Percentiles rank a stretch among this genome's conserved stretches.
These are phyloP conservation scores for Ogataea hybrid DNA, from an alignment of 1,139 yeast genomes.

Conservation along the genomic window DNA sequence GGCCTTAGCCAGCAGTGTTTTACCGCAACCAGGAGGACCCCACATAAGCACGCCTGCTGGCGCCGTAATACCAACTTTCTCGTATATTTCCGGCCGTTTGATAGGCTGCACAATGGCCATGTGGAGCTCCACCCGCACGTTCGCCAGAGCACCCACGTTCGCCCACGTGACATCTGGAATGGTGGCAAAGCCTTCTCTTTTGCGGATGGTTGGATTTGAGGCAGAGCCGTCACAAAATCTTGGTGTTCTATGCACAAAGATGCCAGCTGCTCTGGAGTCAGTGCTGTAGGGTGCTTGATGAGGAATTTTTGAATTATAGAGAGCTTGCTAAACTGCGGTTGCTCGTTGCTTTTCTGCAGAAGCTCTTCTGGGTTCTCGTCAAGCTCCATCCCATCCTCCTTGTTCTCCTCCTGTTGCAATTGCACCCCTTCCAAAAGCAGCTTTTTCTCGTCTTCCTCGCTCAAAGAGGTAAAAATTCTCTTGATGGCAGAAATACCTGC, in stretches of 20 bases:
- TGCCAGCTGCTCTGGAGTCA: constrained; percentile 69
- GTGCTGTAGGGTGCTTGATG: constrained; percentile 71
- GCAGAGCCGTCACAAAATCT: constrained; percentile 83
- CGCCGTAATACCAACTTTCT: constrained; percentile 89
- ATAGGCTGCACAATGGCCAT: constrained; percentile 98
- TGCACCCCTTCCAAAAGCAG: constrained; percentile 20
- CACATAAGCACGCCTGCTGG: constrained; percentile 97
- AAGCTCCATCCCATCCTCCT: constrained; percentile 23
- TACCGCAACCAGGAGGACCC: constrained; percentile 99
- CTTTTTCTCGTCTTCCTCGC: constrained; percentile 21
- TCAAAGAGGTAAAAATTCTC: constrained; percentile 58
- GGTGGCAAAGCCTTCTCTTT: constrained; percentile 98
- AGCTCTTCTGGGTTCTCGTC: constrained; percentile 13
- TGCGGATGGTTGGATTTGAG: constrained; percentile 97
- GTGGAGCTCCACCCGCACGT: constrained; percentile 83
- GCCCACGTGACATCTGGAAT: constrained; percentile 98
- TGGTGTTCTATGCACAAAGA: constrained; percentile 72
- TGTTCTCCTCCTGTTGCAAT: constrained; percentile 23
- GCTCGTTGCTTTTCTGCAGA: constrained; percentile 1
- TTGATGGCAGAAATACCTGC: constrained; percentile 96
- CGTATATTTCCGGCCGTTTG: constrained; percentile 84
- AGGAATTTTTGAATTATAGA: constrained; percentile 76
- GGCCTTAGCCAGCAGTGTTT: constrained; percentile 91
- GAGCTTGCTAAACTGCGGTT: constrained; percentile 26
- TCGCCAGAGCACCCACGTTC: constrained; percentile 84